These are phyloP conservation scores for Rhazya stricta DNA, from an alignment of 257 asterid species.

Conservation along the genomic window DNA sequence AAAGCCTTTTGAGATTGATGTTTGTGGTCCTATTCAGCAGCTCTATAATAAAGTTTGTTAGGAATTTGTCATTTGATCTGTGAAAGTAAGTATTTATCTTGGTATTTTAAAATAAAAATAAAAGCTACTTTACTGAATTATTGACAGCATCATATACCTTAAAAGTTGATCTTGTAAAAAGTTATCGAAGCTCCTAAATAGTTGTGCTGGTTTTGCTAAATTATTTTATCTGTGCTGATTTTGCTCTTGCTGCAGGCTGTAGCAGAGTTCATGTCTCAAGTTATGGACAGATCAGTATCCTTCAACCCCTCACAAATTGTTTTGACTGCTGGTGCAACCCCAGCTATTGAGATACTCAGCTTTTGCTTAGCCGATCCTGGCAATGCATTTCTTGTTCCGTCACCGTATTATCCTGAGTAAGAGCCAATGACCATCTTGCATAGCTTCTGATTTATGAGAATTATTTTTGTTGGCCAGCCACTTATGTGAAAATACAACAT, in stretches of 20 bases:
- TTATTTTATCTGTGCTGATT: conserved; percentile 9
- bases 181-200: neutral
- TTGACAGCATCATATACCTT: neutral
- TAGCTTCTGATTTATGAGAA: conserved; percentile 1
- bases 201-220: neutral
- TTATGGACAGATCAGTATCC: conserved; percentile 36
- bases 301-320: conserved; percentile 49
- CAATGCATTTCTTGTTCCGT: conserved; percentile 66
- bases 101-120: neutral
- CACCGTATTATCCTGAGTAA: conserved; percentile 69
- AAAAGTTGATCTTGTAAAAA: neutral
- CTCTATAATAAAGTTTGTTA: neutral
- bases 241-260: conserved; percentile 37
- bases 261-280: conserved; percentile 57
- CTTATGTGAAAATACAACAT: conserved; percentile 11
- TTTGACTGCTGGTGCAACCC: conserved; percentile 46
- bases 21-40: neutral
- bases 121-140: neutral
- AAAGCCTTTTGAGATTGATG: neutral
- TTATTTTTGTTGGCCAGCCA: conserved; percentile 4
- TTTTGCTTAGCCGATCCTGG: conserved; percentile 67
- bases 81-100: neutral
- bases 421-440: conserved; percentile 17
- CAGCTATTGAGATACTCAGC: conserved; percentile 62
- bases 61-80: neutral